Evolutionary conservation across 2,329 filamentous ascomycete genomes (phyloP).

Genomic region (Arthrobotrys entomopaga): DNA sequence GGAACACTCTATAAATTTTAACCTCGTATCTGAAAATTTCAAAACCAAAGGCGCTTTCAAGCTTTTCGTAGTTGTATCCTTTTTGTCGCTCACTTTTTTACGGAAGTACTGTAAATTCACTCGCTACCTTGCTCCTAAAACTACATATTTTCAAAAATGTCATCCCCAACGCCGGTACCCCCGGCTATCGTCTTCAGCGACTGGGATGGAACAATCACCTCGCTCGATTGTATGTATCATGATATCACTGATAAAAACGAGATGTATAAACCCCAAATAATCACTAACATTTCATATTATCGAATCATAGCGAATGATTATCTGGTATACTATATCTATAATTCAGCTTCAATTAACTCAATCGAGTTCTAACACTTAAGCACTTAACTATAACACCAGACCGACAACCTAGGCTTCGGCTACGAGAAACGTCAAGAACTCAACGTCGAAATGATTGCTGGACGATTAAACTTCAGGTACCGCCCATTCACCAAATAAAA

Average conservation of each 20-base stretch:
- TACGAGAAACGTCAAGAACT: slow-evolving; percentile 73
- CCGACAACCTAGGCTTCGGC: slow-evolving; percentile 91
- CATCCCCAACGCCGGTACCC: slow-evolving; percentile 57
- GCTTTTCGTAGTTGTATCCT: background rate
- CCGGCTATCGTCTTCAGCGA: slow-evolving; percentile 96
- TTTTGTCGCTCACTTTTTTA: background rate
- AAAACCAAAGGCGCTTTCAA: too few relatives aligned
- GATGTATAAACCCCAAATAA: background rate
- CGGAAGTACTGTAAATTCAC: background rate
- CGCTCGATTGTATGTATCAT: slow-evolving; percentile 52
- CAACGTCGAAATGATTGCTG: slow-evolving; percentile 80
- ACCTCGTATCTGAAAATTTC: background rate
- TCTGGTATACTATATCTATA: slow-evolving; percentile 36
- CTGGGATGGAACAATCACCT: slow-evolving; percentile 80
- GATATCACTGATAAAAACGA: background rate
- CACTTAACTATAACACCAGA: slow-evolving; percentile 63
- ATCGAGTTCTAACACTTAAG: slow-evolving; percentile 1
- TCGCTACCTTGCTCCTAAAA: background rate
- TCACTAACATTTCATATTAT: background rate
- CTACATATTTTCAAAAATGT: slow-evolving; percentile 26
- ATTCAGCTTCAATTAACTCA: background rate
- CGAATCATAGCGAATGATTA: slow-evolving; percentile 50
- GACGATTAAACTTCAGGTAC: slow-evolving; percentile 76
- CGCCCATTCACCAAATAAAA: too few relatives aligned
- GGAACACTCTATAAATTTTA: background rate